Conservation (phyloP, 345 rosid genomes). For the Erodium maritimum region DNA sequence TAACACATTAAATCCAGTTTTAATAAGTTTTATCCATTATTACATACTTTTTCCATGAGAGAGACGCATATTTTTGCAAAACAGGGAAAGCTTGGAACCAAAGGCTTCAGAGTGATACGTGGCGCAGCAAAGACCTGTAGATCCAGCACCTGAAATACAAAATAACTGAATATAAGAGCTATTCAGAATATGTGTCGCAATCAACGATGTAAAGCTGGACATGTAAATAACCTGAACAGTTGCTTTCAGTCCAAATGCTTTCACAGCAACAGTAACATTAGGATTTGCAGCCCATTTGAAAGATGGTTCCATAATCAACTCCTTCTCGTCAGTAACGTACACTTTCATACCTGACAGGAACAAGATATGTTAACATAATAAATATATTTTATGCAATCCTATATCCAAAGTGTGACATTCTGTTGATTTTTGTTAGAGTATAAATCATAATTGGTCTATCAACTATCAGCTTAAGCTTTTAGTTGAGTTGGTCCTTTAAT, state of each 20-base stretch:
- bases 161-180: not conserved
- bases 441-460: too few relatives aligned
- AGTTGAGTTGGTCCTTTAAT: too few relatives aligned
- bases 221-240: constrained; percentile 63
- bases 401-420: too few relatives aligned
- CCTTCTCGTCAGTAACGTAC: constrained; percentile 86
- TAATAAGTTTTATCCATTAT: not conserved
- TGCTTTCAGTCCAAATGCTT: constrained; percentile 87
- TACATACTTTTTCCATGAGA: constrained; percentile 80
- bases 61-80: constrained; percentile 80
- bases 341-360: constrained; percentile 79
- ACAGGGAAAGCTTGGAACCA: constrained; percentile 93
- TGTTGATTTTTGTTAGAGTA: too few relatives aligned
- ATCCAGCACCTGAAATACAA: constrained; percentile 54
- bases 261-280: constrained; percentile 55
- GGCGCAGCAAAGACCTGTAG: constrained; percentile 85
- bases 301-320: constrained; percentile 91
- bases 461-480: too few relatives aligned
- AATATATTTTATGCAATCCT: too few relatives aligned
- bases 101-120: constrained; percentile 86
- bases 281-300: constrained; percentile 96
- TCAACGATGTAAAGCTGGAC: not conserved
- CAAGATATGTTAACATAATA: not conserved
- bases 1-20: not conserved
- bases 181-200: not conserved